Conservation (phyloP, 1,284 basidiomycete species). For the Ustilago bromivora region DNA sequence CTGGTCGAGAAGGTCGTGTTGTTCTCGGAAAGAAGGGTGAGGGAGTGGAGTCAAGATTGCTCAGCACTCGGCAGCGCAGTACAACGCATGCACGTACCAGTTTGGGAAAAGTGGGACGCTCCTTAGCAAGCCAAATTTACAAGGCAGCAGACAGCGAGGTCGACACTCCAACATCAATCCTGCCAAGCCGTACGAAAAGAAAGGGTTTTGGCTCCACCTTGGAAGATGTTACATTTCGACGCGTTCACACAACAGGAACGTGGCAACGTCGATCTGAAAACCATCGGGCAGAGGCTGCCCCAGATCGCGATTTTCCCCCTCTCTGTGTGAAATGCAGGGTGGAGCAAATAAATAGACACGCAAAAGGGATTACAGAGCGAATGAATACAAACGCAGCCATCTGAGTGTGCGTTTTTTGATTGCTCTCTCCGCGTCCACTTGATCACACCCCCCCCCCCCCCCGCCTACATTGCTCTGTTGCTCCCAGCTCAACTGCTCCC, state of each 20-base stretch:
- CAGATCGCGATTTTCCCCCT: not conserved
- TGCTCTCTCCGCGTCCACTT: not conserved
- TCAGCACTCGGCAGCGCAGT: not conserved
- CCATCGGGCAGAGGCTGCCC: not conserved
- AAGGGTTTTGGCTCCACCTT: not conserved
- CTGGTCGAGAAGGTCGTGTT: conserved; percentile 1
- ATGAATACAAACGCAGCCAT: conserved; percentile 16
- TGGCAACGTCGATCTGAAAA: not conserved
- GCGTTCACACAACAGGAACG: conserved; percentile 3
- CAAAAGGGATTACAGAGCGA: not conserved
- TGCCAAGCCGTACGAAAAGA: conserved; percentile 16
- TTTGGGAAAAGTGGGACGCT: not conserved
- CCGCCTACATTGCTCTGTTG: not conserved
- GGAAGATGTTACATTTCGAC: conserved; percentile 16
- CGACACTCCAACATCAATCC: not conserved
- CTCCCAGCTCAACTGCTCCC: not conserved
- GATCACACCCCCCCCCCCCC: too few relatives aligned
- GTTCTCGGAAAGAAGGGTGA: not conserved
- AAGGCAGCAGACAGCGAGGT: conserved; percentile 15
- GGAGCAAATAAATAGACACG: conserved; percentile 16
- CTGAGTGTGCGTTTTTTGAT: not conserved
- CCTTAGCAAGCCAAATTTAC: not conserved
- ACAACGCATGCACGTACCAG: conserved; percentile 4
- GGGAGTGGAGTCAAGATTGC: conserved; percentile 2
- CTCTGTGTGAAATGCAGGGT: conserved; percentile 9